A percentile compares a stretch with the other conserved stretches of the same genome.
phyloP scores from a whole-genome alignment of 2,329 filamentous ascomycete genomes.

The Talaromyces sp. region DNA sequence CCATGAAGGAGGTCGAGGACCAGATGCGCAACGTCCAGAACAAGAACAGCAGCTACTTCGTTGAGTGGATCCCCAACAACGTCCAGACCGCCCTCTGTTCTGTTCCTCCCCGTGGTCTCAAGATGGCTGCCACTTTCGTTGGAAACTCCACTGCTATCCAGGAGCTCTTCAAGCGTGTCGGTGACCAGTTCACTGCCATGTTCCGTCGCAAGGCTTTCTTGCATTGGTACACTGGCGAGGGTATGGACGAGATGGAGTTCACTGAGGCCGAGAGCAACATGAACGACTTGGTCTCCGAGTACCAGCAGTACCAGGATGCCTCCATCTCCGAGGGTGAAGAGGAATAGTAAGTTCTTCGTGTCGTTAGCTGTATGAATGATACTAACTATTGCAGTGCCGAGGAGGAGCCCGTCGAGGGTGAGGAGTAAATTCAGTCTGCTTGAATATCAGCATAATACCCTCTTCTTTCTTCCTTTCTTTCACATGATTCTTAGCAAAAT shows the following conservation, averaged over 20 bases:
- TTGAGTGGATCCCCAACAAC: conserved; percentile 99
- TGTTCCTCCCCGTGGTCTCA: conserved; percentile 93
- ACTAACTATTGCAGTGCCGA: conserved; percentile 55
- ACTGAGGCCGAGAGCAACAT: conserved; percentile 99
- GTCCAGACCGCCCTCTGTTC: conserved; percentile 99
- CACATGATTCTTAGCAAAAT: not conserved
- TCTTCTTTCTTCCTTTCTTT: conserved; percentile 9
- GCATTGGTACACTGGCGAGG: conserved; percentile 99
- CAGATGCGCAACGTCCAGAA: conserved; percentile 99
- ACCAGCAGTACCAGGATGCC: conserved; percentile 99
- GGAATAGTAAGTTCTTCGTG: conserved; percentile 60
- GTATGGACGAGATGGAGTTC: conserved; percentile 99
- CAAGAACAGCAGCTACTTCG: conserved; percentile 99
- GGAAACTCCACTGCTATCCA: conserved; percentile 99
- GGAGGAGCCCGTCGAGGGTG: conserved; percentile 69
- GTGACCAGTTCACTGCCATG: conserved; percentile 99
- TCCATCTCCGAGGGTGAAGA: conserved; percentile 96
- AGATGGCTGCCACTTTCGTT: conserved; percentile 99
- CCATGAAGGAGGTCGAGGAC: conserved; percentile 99
- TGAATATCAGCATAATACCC: conserved; percentile 18
- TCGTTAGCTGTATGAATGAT: not conserved
- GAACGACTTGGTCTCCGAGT: conserved; percentile 99
- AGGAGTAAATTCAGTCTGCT: conserved; percentile 57
- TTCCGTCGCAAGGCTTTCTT: conserved; percentile 99
- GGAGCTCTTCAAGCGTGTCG: conserved; percentile 99